phyloP scores from a whole-genome alignment of 371 early-diverging fungal species.

The Mucor racemosus region DNA sequence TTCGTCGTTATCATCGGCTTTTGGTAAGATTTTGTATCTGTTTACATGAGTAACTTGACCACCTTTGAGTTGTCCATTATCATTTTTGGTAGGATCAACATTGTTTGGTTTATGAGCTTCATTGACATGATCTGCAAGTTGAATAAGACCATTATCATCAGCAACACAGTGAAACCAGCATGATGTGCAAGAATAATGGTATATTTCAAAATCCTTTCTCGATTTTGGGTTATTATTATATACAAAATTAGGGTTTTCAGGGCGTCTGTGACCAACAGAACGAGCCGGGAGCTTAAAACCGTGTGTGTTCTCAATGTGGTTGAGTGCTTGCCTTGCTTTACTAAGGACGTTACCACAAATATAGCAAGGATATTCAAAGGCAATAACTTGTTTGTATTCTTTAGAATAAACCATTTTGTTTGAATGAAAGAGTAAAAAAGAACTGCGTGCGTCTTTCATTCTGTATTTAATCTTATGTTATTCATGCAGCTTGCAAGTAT shows the following conservation, averaged over 20 bases:
- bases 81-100: not conserved
- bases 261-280: not conserved
- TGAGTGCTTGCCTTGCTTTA: not conserved
- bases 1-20: too few relatives aligned
- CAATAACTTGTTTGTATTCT: slow-evolving; percentile 6
- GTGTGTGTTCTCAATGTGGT: slow-evolving; percentile 6
- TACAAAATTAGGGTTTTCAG: not conserved
- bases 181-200: slow-evolving; percentile 16
- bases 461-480: not conserved
- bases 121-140: not conserved
- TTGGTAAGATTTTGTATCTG: not conserved
- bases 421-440: not conserved
- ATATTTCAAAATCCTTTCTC: not conserved
- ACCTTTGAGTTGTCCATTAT: not conserved
- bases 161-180: slow-evolving; percentile 20
- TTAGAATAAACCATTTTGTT: slow-evolving; percentile 6
- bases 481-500: not conserved
- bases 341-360: slow-evolving; percentile 14
- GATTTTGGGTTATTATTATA: not conserved
- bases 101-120: not conserved
- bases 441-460: too few relatives aligned
- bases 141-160: not conserved
- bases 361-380: slow-evolving; percentile 19
- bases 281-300: slow-evolving; percentile 13
- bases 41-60: not conserved